Conservation (phyloP, 2,329 filamentous ascomycete genomes). For the Cadophora luteo-olivacea region DNA sequence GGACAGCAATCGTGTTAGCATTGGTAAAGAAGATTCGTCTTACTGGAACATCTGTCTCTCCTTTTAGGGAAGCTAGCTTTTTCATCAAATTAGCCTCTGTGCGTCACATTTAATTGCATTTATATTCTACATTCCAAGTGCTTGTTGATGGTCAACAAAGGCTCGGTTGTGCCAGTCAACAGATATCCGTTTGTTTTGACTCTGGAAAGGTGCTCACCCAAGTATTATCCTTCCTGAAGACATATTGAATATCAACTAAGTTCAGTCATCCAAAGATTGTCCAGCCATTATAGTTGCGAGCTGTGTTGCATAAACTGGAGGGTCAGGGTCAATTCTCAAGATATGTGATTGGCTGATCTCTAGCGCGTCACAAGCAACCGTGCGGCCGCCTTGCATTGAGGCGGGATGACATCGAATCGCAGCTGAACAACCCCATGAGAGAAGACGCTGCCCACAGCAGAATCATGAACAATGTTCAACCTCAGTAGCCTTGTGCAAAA, state of each 20-base stretch:
- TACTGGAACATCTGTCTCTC: too few relatives aligned
- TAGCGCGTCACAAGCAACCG: slow-evolving; percentile 14
- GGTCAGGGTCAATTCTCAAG: not conserved
- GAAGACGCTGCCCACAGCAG: slow-evolving; percentile 31
- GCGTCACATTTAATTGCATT: not conserved
- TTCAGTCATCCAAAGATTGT: not conserved
- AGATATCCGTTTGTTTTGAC: not conserved
- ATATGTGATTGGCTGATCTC: slow-evolving; percentile 16
- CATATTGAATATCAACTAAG: not conserved
- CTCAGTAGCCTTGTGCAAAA: slow-evolving; percentile 89
- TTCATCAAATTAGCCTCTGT: too few relatives aligned
- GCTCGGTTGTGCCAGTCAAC: not conserved
- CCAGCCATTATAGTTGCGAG: not conserved
- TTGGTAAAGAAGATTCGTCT: too few relatives aligned
- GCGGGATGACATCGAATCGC: slow-evolving; percentile 26
- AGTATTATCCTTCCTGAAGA: not conserved
- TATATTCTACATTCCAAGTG: not conserved
- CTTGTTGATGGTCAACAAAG: not conserved
- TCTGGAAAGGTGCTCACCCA: not conserved
- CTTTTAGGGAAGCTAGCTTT: too few relatives aligned
- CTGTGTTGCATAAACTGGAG: not conserved
- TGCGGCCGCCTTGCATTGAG: slow-evolving; percentile 10
- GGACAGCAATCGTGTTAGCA: not conserved
- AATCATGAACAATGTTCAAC: slow-evolving; percentile 61
- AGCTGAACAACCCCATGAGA: slow-evolving; percentile 16